Evolutionary conservation across 2,329 filamentous ascomycete genomes (phyloP), one percentile per base, ranked within the genome.

Genomic region (Exophiala alcalophila): DNA sequence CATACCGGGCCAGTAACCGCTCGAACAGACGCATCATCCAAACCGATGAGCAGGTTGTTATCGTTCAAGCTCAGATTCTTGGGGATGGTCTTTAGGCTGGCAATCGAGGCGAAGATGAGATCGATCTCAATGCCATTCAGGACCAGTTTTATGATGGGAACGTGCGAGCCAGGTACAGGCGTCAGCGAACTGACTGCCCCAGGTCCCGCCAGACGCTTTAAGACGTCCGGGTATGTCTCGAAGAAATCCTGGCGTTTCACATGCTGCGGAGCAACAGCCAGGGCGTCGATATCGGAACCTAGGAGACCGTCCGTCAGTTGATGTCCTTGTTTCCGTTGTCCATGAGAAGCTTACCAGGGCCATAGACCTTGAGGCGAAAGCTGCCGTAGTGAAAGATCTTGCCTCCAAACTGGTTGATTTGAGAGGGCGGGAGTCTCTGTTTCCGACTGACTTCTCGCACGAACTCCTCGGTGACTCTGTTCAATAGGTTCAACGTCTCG

Each of bases 141-240:
- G 62, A 94, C 87, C 59, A 97, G 86, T 64, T 96, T 97, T 71
- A 98, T 97, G 62, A 98, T 94, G 33, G 92, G 92, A 5, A 97
- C 91, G 59, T 87, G 94, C 3, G 91, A 88, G 59, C 94, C 91
- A 33, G 83, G 83, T 25, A 98, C 92, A 0, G 84, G 80, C 2
- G 86, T 83, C 58, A 96, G 74, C 61, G 94, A 87, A 47, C 85
- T 84, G 56, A 97, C 87, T 46, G 89, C 76, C n/a, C 82, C 85
- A 25, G 80, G 70, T 6, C 84, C 80, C 1, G 86, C 81, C 77
- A 92, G 83, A 54, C 83, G 75, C 55, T 83, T 71, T 34, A 98
- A 78, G 33, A 94, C 70, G 14, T 78, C 72, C n/a, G 90, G 90
- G 57, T 96, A 96, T 57, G 85, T 74, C 38, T 85, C 72, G 70